phyloP scores from a whole-genome alignment of 1,284 basidiomycete species.

The Cryptococcus deneoformans region DNA sequence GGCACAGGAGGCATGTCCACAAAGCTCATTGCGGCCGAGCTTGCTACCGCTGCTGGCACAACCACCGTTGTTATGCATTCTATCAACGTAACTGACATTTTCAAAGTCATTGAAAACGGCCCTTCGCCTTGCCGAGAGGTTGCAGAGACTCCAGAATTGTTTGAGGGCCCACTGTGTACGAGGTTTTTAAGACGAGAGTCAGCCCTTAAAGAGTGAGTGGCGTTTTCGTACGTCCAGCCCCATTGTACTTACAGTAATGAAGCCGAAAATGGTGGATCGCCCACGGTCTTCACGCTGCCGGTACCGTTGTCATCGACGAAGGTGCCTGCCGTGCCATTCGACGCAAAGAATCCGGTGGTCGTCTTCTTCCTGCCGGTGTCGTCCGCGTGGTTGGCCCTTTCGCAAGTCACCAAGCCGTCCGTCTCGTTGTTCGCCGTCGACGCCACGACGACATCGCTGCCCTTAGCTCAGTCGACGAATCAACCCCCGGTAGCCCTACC shows the following conservation, averaged over 20 bases:
- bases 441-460: background rate
- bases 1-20: conserved; percentile 99
- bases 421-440: conserved; percentile 64
- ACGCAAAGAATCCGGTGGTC: conserved; percentile 79
- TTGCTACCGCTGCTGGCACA: conserved; percentile 95
- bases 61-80: conserved; percentile 87
- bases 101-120: conserved; percentile 69
- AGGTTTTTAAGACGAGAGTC: conserved; percentile 72
- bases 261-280: conserved; percentile 89
- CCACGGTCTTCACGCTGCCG: conserved; percentile 85
- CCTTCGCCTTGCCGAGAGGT: conserved; percentile 32
- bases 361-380: conserved; percentile 87
- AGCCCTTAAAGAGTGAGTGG: conserved; percentile 67
- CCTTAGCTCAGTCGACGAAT: conserved; percentile 9
- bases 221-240: too few species aligned
- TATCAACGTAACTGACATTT: conserved; percentile 72
- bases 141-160: conserved; percentile 26
- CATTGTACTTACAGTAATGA: background rate
- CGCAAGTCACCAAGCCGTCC: conserved; percentile 90
- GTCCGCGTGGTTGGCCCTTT: conserved; percentile 82
- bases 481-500: conserved; percentile 13
- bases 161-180: conserved; percentile 63
- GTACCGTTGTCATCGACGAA: conserved; percentile 73
- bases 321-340: conserved; percentile 86
- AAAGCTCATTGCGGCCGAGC: conserved; percentile 96